Evolutionary conservation across 106 monocot genomes (phyloP).

Genomic region (Gastrodia elata): DNA sequence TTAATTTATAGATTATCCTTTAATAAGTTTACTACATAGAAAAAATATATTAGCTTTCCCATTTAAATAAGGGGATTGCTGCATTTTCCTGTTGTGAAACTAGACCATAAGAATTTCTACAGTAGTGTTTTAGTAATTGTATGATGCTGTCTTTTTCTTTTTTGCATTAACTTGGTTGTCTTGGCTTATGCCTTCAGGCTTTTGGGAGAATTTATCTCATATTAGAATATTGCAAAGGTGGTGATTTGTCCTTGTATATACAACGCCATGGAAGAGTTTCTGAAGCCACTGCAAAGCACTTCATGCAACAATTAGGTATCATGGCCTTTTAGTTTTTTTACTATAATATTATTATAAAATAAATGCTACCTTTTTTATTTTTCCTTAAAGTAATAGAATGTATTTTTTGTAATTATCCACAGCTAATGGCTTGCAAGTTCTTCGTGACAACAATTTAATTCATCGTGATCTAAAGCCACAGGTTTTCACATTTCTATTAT

Average conservation of each 20-base stretch:
- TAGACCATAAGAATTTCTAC: not conserved
- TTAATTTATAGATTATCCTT: not conserved
- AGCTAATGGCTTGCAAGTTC: slow-evolving; percentile 88
- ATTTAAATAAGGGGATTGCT: not conserved
- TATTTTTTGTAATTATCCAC: slow-evolving; percentile 18
- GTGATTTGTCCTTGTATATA: slow-evolving; percentile 72
- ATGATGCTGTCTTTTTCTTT: not conserved
- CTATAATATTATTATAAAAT: slow-evolving; percentile 1
- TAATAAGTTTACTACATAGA: not conserved
- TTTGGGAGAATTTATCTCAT: slow-evolving; percentile 67
- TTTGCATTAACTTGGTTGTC: not conserved
- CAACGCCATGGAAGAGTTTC: slow-evolving; percentile 58
- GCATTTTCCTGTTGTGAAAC: slow-evolving; percentile 3
- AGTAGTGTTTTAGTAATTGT: not conserved
- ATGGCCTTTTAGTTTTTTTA: slow-evolving; percentile 4
- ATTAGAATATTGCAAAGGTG: slow-evolving; percentile 88
- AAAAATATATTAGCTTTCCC: not conserved
- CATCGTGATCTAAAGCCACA: slow-evolving; percentile 96
- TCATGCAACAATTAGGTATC: slow-evolving; percentile 90
- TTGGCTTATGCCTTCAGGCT: slow-evolving; percentile 22
- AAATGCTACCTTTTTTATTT: not conserved
- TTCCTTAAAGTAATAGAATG: not conserved
- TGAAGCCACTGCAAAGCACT: slow-evolving; percentile 78
- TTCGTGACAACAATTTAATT: slow-evolving; percentile 83
- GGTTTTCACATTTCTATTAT: slow-evolving; percentile 30